Evolutionary conservation across 2,329 filamentous ascomycete species (phyloP), one percentile per base, ranked within the genome.

Genomic region (Rhexocercosporidium sp.): DNA sequence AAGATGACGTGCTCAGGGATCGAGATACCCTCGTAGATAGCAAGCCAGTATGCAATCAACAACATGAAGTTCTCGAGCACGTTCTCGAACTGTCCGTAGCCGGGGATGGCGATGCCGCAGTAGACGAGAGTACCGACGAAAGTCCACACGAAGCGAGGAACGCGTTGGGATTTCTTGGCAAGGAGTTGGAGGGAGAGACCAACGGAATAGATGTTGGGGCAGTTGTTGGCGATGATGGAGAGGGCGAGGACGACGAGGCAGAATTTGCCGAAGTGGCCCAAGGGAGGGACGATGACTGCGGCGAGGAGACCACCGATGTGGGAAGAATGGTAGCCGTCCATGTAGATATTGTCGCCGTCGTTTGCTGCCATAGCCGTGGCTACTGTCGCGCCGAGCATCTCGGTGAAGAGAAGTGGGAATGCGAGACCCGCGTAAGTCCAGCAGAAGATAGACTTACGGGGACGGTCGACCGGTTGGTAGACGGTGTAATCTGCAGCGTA

Each of bases 401-500:
- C 85, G 1, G 88, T 90, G 80, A 95, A 94, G 68, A 91, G 81
- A 1, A 95, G 85, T 1, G 91, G 89, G 70, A 92, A 79, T 70
- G 91, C 86, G 16, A 96, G 82, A 11, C 92, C 92, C 27, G 81
- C 76, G 77, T 89, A 92, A 34, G 91, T 92, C 76, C 88, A 88
- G 67, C 86, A 73, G 78, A 94, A 95, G 68, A 94, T 83, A 68
- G 88, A 88, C 49, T 77, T 77, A 25, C 87, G 84, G 34, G 85
- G 85, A 47, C 88, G 87, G 27, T 79, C 82, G 2, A 83, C 81
- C 0, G 91, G 91, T 73, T 94, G 92, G 78, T 94, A 94, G 60
- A 93, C 90, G 25, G 90, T 93, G 78, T 94, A 95, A 75, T 95
- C 92, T 9, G 91, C 89, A 0, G 92, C 91, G 67, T 90, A 92